A percentile compares a stretch with the other conserved stretches of the same genome.
Conservation (phyloP, 176 grass and related monocot genomes). For the Eleusine indica region DNA sequence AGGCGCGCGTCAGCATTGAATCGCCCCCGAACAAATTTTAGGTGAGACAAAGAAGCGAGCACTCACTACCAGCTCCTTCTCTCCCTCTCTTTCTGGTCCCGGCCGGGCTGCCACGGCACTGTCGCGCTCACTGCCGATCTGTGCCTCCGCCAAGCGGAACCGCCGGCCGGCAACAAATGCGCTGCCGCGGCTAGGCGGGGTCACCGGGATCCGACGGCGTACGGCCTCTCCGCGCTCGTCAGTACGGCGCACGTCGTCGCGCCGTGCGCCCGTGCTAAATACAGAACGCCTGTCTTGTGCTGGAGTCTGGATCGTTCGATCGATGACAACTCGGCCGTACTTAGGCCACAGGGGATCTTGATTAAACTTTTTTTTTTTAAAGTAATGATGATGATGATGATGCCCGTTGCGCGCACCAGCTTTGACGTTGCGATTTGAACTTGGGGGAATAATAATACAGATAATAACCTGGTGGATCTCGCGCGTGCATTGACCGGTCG, state of each 20-base stretch:
- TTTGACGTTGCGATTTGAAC: neutral
- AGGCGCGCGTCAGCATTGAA: neutral
- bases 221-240: neutral
- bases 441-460: neutral
- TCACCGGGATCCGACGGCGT: neutral
- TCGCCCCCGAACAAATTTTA: neutral
- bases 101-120: neutral
- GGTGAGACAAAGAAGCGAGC: neutral
- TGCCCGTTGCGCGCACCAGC: neutral
- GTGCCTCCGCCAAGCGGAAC: neutral
- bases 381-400: neutral
- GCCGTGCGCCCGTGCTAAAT: neutral
- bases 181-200: neutral
- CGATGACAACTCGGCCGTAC: neutral
- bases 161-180: neutral
- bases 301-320: neutral
- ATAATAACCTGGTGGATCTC: neutral
- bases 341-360: neutral
- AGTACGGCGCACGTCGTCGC: neutral
- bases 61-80: neutral
- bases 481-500: slow-evolving; percentile 6
- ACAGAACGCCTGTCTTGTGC: neutral
- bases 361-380: neutral
- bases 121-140: neutral
- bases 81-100: neutral